These are phyloP conservation scores for Ostreobium quekettii DNA, from an alignment of 139 green algal species.

Conservation along the genomic window DNA sequence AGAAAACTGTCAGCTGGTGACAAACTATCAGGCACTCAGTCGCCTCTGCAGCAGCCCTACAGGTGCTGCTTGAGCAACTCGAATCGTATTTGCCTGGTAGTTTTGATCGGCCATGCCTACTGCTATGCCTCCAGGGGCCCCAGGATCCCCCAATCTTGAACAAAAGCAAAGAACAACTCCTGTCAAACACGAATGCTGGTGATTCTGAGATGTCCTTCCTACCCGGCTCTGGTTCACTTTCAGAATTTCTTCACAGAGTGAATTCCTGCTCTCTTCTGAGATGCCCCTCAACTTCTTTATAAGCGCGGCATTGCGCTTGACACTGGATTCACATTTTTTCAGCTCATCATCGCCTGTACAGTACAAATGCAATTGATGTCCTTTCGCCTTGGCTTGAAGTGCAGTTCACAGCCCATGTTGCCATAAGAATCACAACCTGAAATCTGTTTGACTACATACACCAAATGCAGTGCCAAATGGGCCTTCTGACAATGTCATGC, in stretches of 20 bases:
- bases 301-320: constrained; percentile 86
- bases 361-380: too few species aligned
- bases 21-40: too few species aligned
- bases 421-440: background rate
- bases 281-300: constrained; percentile 74
- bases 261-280: constrained; percentile 47
- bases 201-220: background rate
- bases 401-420: too few species aligned
- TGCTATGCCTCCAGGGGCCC: too few species aligned
- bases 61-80: too few species aligned
- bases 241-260: constrained; percentile 60
- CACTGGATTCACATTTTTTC: constrained; percentile 67
- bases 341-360: constrained; percentile 44
- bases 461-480: background rate
- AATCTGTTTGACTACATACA: background rate
- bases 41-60: too few species aligned
- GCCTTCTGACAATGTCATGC: background rate
- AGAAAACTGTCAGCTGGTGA: too few species aligned
- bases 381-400: too few species aligned
- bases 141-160: too few species aligned
- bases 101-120: too few species aligned
- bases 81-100: too few species aligned
- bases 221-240: constrained; percentile 81
- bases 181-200: constrained; percentile 9
- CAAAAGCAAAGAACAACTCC: background rate